Evolutionary conservation across 176 grass and related monocot genomes (phyloP).

Genomic region (Eleusine indica): DNA sequence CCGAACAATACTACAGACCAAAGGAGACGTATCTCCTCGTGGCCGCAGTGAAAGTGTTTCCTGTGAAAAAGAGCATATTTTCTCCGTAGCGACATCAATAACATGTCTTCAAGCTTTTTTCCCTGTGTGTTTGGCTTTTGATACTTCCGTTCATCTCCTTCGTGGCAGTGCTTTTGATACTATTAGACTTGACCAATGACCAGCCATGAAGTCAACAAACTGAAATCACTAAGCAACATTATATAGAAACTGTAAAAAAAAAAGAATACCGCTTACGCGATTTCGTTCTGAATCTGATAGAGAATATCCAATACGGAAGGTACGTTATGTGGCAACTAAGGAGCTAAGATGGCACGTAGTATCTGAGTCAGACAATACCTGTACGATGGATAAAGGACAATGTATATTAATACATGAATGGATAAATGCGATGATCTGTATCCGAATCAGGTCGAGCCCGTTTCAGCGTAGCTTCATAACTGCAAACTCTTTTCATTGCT

Average conservation of each 20-base stretch:
- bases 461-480: not conserved
- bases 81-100: too few relatives aligned
- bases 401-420: not conserved
- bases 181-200: too few relatives aligned
- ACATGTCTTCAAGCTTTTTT: too few relatives aligned
- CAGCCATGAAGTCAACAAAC: not conserved
- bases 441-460: slow-evolving; percentile 8
- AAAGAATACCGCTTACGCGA: not conserved
- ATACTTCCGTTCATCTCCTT: too few relatives aligned
- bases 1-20: too few relatives aligned
- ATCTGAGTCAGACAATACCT: slow-evolving; percentile 16
- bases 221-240: not conserved
- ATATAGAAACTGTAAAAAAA: not conserved
- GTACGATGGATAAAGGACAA: not conserved
- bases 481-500: not conserved
- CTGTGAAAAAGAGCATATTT: too few relatives aligned
- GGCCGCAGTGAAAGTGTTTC: too few relatives aligned
- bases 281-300: not conserved
- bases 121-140: too few relatives aligned
- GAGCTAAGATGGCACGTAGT: not conserved
- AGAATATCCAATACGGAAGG: not conserved
- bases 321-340: not conserved
- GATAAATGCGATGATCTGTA: slow-evolving; percentile 25
- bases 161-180: too few relatives aligned
- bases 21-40: too few relatives aligned